phyloP scores from a whole-genome alignment of 2,329 filamentous ascomycete species.

The Hysterium pulicare region DNA sequence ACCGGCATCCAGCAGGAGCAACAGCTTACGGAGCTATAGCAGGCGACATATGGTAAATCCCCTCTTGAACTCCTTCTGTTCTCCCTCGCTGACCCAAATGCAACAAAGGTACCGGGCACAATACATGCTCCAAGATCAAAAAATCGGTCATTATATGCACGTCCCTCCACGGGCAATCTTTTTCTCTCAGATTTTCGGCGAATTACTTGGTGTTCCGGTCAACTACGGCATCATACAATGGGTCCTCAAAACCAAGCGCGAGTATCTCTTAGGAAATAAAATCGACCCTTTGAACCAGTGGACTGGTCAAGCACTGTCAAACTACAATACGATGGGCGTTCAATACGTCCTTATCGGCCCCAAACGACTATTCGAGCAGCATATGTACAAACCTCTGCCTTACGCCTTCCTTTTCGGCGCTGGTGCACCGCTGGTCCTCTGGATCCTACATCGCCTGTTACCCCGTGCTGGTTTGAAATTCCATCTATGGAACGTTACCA shows the following conservation, averaged over 20 bases:
- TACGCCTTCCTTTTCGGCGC: slow-evolving; percentile 55
- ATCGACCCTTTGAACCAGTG: slow-evolving; percentile 58
- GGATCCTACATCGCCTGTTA: slow-evolving; percentile 51
- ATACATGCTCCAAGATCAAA: slow-evolving; percentile 58
- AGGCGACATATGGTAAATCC: slow-evolving; percentile 61
- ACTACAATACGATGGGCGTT: slow-evolving; percentile 53
- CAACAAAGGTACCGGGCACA: slow-evolving; percentile 22
- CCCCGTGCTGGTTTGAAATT: slow-evolving; percentile 51
- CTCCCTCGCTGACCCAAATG: not conserved
- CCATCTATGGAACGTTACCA: slow-evolving; percentile 60
- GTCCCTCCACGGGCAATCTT: slow-evolving; percentile 58
- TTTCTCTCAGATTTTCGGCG: slow-evolving; percentile 60
- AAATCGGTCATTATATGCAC: slow-evolving; percentile 64
- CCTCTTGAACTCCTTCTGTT: slow-evolving; percentile 38
- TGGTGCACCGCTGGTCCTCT: slow-evolving; percentile 47
- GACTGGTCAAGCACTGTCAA: slow-evolving; percentile 55
- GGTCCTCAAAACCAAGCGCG: slow-evolving; percentile 56
- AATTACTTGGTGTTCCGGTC: slow-evolving; percentile 57
- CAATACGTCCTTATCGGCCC: slow-evolving; percentile 60
- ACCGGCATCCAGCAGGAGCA: slow-evolving; percentile 58
- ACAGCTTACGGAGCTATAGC: slow-evolving; percentile 58
- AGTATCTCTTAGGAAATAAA: slow-evolving; percentile 51
- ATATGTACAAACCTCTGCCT: slow-evolving; percentile 49
- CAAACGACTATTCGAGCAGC: slow-evolving; percentile 47
- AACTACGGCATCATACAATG: slow-evolving; percentile 61